Percentiles rank a stretch among this genome's conserved stretches.
Conservation (phyloP, 192 early-diverging fungal species). For the Gonapodya prolifera region DNA sequence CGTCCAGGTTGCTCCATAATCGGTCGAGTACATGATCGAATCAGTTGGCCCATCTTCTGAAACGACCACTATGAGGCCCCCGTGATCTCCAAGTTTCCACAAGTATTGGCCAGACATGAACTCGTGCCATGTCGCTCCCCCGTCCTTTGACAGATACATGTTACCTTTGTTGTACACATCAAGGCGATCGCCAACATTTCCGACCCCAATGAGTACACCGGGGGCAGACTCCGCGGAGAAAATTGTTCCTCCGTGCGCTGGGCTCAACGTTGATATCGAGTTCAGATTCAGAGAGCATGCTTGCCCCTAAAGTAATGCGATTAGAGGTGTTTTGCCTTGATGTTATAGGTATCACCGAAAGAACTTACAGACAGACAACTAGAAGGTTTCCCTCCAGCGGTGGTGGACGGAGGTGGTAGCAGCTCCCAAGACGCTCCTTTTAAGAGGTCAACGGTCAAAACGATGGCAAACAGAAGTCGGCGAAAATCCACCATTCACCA, state of each 20-base stretch:
- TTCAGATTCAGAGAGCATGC: conserved; percentile 4
- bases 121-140: conserved; percentile 4
- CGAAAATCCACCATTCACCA: not conserved
- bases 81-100: conserved; percentile 11
- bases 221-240: conserved; percentile 5
- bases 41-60: conserved; percentile 6
- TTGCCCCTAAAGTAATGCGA: too few relatives aligned
- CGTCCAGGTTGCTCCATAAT: conserved; percentile 10
- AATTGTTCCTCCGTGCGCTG: not conserved
- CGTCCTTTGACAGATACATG: conserved; percentile 9
- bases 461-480: not conserved
- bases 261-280: not conserved
- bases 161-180: not conserved
- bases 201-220: conserved; percentile 8
- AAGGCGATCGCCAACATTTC: conserved; percentile 8
- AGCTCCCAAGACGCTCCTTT: not conserved
- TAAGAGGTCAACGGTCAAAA: not conserved
- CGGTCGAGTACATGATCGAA: not conserved
- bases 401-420: not conserved
- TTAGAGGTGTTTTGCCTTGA: too few relatives aligned
- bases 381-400: not conserved
- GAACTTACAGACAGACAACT: not conserved
- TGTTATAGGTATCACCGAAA: not conserved
- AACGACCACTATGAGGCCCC: conserved; percentile 4
- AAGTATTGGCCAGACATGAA: not conserved